Conservation (phyloP, 2,329 filamentous ascomycete species). For the Calonectria montana region DNA sequence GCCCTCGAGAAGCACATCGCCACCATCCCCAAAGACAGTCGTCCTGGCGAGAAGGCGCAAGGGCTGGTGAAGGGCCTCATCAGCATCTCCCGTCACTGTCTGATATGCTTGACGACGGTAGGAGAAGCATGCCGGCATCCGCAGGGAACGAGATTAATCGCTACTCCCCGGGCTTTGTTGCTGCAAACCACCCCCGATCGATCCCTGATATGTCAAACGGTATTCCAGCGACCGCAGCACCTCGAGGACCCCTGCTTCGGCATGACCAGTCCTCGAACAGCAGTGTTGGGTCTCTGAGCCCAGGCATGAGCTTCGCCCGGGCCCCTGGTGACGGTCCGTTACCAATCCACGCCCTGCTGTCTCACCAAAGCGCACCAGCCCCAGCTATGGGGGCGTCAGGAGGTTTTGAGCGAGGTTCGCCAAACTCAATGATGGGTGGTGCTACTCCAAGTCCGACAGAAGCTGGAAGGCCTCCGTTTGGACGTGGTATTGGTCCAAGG, state of each 20-base stretch:
- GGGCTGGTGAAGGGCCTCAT: constrained; percentile 39
- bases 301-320: constrained; percentile 49
- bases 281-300: constrained; percentile 55
- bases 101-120: constrained; percentile 58
- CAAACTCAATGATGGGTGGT: constrained; percentile 31
- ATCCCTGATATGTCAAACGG: constrained; percentile 39
- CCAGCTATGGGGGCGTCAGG: constrained; percentile 25
- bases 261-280: constrained; percentile 60
- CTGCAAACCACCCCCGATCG: constrained; percentile 45
- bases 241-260: constrained; percentile 52
- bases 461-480: constrained; percentile 35
- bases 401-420: constrained; percentile 35
- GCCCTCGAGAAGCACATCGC: constrained; percentile 41
- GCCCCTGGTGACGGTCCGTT: constrained; percentile 62
- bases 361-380: constrained; percentile 49
- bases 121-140: constrained; percentile 29
- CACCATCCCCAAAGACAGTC: constrained; percentile 43
- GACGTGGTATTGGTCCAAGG: constrained; percentile 39
- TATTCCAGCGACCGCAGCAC: constrained; percentile 41
- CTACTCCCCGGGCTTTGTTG: constrained; percentile 43
- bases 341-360: constrained; percentile 66
- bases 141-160: constrained; percentile 37
- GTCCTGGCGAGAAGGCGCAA: constrained; percentile 41
- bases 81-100: constrained; percentile 59
- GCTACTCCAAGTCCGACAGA: constrained; percentile 43